These are phyloP conservation scores for Phytophthora brassicae DNA, from an alignment of 352 stramenopile species.

Conservation along the genomic window DNA sequence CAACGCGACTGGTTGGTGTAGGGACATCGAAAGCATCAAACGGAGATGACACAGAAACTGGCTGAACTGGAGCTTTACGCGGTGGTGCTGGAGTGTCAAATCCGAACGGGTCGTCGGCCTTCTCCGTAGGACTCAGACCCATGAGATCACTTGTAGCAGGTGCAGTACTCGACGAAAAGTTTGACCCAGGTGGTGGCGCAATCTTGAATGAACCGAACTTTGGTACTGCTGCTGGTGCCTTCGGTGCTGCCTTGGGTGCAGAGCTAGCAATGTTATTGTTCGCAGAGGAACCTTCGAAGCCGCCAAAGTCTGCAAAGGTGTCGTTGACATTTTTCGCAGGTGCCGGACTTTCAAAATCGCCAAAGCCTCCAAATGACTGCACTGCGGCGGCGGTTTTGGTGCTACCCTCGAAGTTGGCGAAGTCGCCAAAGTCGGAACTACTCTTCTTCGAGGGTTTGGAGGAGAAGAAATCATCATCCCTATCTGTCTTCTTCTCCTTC, in stretches of 20 bases:
- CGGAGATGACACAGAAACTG: slow-evolving; percentile 26
- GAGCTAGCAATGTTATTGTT: slow-evolving; percentile 15
- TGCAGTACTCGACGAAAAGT: slow-evolving; percentile 35
- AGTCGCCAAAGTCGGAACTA: slow-evolving; percentile 45
- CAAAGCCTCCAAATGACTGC: slow-evolving; percentile 50
- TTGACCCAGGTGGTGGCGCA: slow-evolving; percentile 52
- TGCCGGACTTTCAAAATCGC: slow-evolving; percentile 43
- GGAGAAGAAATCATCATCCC: slow-evolving; percentile 55
- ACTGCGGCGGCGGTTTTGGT: slow-evolving; percentile 30
- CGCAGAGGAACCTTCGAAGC: slow-evolving; percentile 40
- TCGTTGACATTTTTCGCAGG: slow-evolving; percentile 23
- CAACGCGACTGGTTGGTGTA: slow-evolving; percentile 25
- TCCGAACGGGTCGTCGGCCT: slow-evolving; percentile 49
- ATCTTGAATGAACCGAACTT: slow-evolving; percentile 76
- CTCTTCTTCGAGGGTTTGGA: slow-evolving; percentile 33
- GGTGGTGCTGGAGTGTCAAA: slow-evolving; percentile 46
- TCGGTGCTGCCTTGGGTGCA: slow-evolving; percentile 29
- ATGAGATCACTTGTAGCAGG: slow-evolving; percentile 62
- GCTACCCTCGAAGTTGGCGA: slow-evolving; percentile 65
- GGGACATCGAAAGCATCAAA: slow-evolving; percentile 43
- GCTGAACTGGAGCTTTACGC: slow-evolving; percentile 13
- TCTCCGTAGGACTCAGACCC: slow-evolving; percentile 55
- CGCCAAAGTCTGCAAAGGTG: slow-evolving; percentile 55
- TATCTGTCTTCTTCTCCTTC: slow-evolving; percentile 43
- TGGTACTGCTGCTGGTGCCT: slow-evolving; percentile 13